phyloP scores from a whole-genome alignment of 2,329 filamentous ascomycete species.

The Penicillium sp. region DNA sequence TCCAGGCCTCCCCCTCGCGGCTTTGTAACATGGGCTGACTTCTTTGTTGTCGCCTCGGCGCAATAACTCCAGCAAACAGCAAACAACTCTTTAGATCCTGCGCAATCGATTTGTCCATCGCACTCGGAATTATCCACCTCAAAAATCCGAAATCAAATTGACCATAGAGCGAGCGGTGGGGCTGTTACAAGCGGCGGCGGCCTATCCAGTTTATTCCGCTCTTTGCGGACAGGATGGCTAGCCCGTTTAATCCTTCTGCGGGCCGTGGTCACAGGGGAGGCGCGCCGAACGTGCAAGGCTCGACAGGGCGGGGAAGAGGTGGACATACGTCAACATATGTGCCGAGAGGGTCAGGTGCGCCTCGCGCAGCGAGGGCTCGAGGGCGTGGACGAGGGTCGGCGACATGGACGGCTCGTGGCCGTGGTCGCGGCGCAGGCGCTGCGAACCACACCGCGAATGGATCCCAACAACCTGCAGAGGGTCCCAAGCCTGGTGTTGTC shows the following conservation, averaged over 20 bases:
- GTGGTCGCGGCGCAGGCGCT: slow-evolving; percentile 24
- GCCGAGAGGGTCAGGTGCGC: slow-evolving; percentile 18
- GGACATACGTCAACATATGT: slow-evolving; percentile 19
- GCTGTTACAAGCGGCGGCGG: slow-evolving; percentile 13
- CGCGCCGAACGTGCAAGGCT: slow-evolving; percentile 17
- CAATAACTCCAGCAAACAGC: slow-evolving; percentile 13
- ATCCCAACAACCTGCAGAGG: neutral
- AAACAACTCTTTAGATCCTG: neutral
- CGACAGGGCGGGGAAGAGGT: slow-evolving; percentile 30
- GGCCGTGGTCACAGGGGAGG: slow-evolving; percentile 30
- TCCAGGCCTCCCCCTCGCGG: neutral
- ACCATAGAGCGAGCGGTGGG: neutral
- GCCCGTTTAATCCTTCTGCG: slow-evolving; percentile 32
- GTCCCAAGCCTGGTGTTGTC: neutral
- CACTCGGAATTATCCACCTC: neutral
- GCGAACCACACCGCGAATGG: slow-evolving; percentile 6
- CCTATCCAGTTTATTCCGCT: slow-evolving; percentile 23
- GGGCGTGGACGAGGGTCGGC: slow-evolving; percentile 26
- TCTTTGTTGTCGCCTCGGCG: slow-evolving; percentile 20
- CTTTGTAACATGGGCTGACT: slow-evolving; percentile 16
- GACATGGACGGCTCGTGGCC: slow-evolving; percentile 11
- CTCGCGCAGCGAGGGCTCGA: slow-evolving; percentile 20
- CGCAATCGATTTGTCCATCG: neutral
- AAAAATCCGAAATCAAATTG: neutral
- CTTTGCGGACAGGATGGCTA: slow-evolving; percentile 33